A percentile compares a stretch with the other conserved stretches of the same genome.
These are phyloP conservation scores for Auriculariales sp. DNA, from an alignment of 768 basidiomycete species.

Conservation along the genomic window DNA sequence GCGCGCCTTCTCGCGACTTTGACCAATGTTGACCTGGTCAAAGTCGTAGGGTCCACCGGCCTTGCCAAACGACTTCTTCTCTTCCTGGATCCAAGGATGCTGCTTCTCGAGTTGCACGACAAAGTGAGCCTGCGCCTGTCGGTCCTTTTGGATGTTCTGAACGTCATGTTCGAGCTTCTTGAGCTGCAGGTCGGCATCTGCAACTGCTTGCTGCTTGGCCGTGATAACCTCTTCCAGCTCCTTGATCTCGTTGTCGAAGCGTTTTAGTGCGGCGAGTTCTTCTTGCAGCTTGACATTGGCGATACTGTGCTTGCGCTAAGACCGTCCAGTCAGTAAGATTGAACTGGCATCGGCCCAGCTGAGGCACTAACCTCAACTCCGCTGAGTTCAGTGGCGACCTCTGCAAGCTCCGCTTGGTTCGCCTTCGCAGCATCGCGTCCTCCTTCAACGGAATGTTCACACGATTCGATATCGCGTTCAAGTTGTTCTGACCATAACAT, in stretches of 20 bases:
- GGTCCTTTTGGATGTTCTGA: slow-evolving; percentile 47
- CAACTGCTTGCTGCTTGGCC: slow-evolving; percentile 56
- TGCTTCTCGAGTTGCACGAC: slow-evolving; percentile 63
- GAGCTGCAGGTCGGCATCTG: slow-evolving; percentile 49
- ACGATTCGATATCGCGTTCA: slow-evolving; percentile 51
- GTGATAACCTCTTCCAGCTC: slow-evolving; percentile 73
- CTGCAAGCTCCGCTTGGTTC: slow-evolving; percentile 47
- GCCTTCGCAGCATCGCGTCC: slow-evolving; percentile 33
- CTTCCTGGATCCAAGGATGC: slow-evolving; percentile 79
- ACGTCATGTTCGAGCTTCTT: slow-evolving; percentile 62
- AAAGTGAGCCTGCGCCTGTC: slow-evolving; percentile 31
- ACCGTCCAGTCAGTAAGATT: too few species aligned
- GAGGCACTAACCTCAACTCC: slow-evolving; percentile 25
- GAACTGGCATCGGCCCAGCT: too few species aligned
- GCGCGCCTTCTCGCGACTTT: slow-evolving; percentile 45
- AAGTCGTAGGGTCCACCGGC: slow-evolving; percentile 75
- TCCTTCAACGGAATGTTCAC: slow-evolving; percentile 22
- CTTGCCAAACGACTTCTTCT: slow-evolving; percentile 81
- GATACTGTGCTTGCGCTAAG: slow-evolving; percentile 36
- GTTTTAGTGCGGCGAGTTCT: slow-evolving; percentile 74
- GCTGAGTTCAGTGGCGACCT: slow-evolving; percentile 34
- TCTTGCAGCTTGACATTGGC: slow-evolving; percentile 63
- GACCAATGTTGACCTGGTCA: slow-evolving; percentile 39
- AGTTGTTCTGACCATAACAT: slow-evolving; percentile 46
- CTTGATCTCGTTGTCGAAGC: slow-evolving; percentile 80